Percentiles rank a stretch among this genome's conserved stretches.
These are phyloP conservation scores for Trametes hirsuta DNA, from an alignment of 1,284 basidiomycete species.

Conservation along the genomic window DNA sequence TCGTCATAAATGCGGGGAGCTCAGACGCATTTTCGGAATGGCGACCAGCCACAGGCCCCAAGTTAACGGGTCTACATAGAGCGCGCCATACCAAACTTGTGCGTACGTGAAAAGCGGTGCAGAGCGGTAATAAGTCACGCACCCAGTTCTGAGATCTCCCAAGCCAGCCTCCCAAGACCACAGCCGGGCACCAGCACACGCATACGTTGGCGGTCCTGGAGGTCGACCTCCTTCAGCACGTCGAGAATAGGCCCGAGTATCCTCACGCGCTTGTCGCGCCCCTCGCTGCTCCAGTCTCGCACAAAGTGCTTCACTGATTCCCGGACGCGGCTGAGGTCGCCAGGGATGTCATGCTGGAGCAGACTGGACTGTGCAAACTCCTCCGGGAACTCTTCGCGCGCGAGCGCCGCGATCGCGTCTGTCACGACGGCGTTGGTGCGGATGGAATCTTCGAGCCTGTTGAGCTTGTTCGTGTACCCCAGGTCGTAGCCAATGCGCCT, in stretches of 20 bases:
- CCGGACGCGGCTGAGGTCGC: slow-evolving; percentile 52
- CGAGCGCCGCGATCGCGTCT: slow-evolving; percentile 49
- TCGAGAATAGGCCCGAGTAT: slow-evolving; percentile 61
- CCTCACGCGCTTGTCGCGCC: slow-evolving; percentile 49
- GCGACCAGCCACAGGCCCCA: too few relatives aligned
- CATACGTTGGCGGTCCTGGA: slow-evolving; percentile 33
- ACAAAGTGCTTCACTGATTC: slow-evolving; percentile 69
- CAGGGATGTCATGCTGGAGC: slow-evolving; percentile 27
- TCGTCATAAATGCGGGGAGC: too few relatives aligned
- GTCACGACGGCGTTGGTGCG: slow-evolving; percentile 50
- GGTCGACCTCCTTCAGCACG: slow-evolving; percentile 39
- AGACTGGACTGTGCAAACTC: slow-evolving; percentile 3
- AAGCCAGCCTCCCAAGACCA: slow-evolving; percentile 65
- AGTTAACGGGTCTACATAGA: too few relatives aligned
- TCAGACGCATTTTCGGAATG: too few relatives aligned
- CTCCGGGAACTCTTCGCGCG: slow-evolving; percentile 29
- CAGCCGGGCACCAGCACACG: slow-evolving; percentile 64
- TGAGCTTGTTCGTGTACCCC: slow-evolving; percentile 57
- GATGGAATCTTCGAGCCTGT: slow-evolving; percentile 47
- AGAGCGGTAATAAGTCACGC: slow-evolving; percentile 15
- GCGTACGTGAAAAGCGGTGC: neutral
- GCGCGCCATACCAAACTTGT: too few relatives aligned
- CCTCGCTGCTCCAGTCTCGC: slow-evolving; percentile 67
- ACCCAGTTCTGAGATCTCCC: slow-evolving; percentile 67
- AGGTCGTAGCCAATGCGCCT: slow-evolving; percentile 54